Evolutionary conservation across 1,139 yeast species (phyloP).

Genomic region (Waltiozyma sp.): DNA sequence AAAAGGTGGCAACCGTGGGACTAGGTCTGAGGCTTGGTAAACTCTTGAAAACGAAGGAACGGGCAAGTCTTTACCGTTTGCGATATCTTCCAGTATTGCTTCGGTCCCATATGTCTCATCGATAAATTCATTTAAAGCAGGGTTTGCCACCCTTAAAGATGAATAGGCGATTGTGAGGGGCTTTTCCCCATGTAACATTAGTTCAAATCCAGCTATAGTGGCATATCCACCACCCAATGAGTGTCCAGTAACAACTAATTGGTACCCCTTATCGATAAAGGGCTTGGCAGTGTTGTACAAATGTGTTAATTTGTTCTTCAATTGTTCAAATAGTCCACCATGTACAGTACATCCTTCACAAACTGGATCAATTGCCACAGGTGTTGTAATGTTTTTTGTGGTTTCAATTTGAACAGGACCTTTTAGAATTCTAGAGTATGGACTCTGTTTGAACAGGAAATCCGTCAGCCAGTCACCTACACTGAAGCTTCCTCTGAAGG

Average conservation of each 20-base stretch:
- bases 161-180: slow-evolving; percentile 51
- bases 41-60: slow-evolving; percentile 34
- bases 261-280: slow-evolving; percentile 29
- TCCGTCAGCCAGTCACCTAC: slow-evolving; percentile 50
- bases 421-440: slow-evolving; percentile 7
- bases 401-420: slow-evolving; percentile 3
- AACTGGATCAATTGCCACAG: neutral
- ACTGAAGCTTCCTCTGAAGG: slow-evolving; percentile 49
- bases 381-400: neutral
- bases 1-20: slow-evolving; percentile 49
- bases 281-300: slow-evolving; percentile 25
- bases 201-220: slow-evolving; percentile 47
- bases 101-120: slow-evolving; percentile 36
- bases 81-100: slow-evolving; percentile 18
- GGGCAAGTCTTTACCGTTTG: slow-evolving; percentile 20
- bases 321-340: slow-evolving; percentile 38
- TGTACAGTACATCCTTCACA: slow-evolving; percentile 48
- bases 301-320: slow-evolving; percentile 28
- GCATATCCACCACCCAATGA: slow-evolving; percentile 71
- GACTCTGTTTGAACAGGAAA: slow-evolving; percentile 23
- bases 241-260: slow-evolving; percentile 53
- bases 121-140: slow-evolving; percentile 35
- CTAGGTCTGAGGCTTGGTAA: slow-evolving; percentile 43
- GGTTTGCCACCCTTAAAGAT: slow-evolving; percentile 52
- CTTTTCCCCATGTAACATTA: slow-evolving; percentile 36